Conservation (phyloP, 192 early-diverging fungal genomes). For the Coemansia sp. region DNA sequence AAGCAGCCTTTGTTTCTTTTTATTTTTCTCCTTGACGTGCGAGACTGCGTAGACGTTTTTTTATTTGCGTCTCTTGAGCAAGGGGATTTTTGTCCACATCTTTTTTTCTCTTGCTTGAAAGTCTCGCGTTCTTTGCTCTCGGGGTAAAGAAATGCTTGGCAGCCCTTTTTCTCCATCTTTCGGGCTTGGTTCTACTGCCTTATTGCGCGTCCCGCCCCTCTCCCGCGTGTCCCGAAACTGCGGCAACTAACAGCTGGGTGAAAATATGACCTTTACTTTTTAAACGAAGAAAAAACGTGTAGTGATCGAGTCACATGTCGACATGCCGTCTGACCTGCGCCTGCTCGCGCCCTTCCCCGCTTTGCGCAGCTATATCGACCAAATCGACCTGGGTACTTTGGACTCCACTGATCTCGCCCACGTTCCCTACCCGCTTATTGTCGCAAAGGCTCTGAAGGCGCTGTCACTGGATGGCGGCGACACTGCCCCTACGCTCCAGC, state of each 20-base stretch:
- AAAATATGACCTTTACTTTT: not conserved
- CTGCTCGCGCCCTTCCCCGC: conserved; percentile 81
- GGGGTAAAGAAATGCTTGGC: not conserved
- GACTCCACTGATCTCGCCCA: conserved; percentile 77
- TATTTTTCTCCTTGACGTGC: not conserved
- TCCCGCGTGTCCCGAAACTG: not conserved
- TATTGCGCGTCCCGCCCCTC: not conserved
- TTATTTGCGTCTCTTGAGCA: too few species aligned
- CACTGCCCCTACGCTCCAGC: conserved; percentile 58
- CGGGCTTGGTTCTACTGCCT: not conserved
- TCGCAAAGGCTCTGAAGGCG: conserved; percentile 74
- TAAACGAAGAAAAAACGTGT: conserved; percentile 9
- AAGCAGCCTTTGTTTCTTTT: not conserved
- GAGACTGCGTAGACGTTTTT: too few species aligned
- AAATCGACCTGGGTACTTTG: conserved; percentile 68
- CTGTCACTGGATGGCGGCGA: conserved; percentile 66
- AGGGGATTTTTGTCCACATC: too few species aligned
- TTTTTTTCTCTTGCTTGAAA: not conserved
- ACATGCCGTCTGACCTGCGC: conserved; percentile 76
- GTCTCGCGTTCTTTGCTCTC: not conserved
- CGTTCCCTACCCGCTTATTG: conserved; percentile 84
- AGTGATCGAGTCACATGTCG: conserved; percentile 94
- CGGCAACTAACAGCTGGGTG: not conserved
- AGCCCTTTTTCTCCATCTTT: not conserved
- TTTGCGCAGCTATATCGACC: conserved; percentile 62